Conservation (phyloP, 148 eudicot species). For the Fagopyrum homotropicum region DNA sequence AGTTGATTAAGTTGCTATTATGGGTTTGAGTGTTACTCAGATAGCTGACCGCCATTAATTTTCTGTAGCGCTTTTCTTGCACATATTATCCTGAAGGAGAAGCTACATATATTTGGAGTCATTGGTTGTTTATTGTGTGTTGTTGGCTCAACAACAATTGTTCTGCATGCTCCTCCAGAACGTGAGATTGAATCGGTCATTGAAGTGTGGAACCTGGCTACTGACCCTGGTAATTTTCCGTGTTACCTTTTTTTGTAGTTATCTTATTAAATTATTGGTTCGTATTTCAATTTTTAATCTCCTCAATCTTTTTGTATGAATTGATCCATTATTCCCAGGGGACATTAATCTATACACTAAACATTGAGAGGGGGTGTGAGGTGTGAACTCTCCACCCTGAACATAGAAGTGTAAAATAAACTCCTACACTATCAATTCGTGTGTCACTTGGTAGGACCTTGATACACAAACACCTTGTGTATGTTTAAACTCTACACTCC, state of each 20-base stretch:
- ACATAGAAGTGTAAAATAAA: too few relatives aligned
- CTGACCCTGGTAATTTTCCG: constrained; percentile 58
- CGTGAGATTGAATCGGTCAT: constrained; percentile 58
- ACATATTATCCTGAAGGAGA: constrained; percentile 61
- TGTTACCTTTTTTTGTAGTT: not conserved
- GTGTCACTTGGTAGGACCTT: too few relatives aligned
- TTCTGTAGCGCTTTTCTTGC: constrained; percentile 63
- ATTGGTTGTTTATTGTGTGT: constrained; percentile 80
- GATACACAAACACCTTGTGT: too few relatives aligned
- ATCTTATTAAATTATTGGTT: not conserved
- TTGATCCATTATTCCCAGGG: not conserved
- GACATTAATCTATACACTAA: too few relatives aligned
- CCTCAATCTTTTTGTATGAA: not conserved
- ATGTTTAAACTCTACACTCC: too few relatives aligned
- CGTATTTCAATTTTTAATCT: not conserved
- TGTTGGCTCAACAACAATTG: constrained; percentile 78
- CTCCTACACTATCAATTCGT: too few relatives aligned
- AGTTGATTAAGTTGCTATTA: not conserved
- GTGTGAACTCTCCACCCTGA: too few relatives aligned
- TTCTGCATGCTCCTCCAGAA: constrained; percentile 80
- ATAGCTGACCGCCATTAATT: constrained; percentile 11
- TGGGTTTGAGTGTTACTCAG: not conserved
- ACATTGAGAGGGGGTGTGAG: too few relatives aligned
- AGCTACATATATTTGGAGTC: constrained; percentile 63
- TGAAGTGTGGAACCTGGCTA: constrained; percentile 81